Evolutionary conservation across 2,329 filamentous ascomycete genomes (phyloP).

Genomic region (Scleromitrula shiraiana): DNA sequence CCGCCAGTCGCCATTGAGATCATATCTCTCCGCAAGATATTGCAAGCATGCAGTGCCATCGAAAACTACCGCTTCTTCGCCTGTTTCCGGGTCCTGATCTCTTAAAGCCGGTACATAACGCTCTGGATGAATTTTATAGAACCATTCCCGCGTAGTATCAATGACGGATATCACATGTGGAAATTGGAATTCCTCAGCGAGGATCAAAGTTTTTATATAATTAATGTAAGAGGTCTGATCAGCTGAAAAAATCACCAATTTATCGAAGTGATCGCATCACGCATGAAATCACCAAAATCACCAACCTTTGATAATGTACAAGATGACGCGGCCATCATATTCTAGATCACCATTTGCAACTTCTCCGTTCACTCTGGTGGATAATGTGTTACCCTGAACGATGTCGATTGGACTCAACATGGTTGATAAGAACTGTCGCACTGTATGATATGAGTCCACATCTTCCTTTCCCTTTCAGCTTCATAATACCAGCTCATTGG

Average conservation of each 20-base stretch:
- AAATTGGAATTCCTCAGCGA: slow-evolving; percentile 30
- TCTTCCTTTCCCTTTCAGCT: too few species aligned
- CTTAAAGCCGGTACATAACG: slow-evolving; percentile 31
- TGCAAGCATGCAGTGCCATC: slow-evolving; percentile 33
- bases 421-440: neutral
- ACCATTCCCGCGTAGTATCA: slow-evolving; percentile 31
- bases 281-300: neutral
- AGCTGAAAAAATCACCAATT: slow-evolving; percentile 18
- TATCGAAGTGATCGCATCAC: neutral
- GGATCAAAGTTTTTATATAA: slow-evolving; percentile 34
- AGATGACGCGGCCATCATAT: slow-evolving; percentile 6
- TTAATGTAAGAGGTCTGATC: slow-evolving; percentile 33
- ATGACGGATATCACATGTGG: slow-evolving; percentile 30
- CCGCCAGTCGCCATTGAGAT: slow-evolving; percentile 31
- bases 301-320: slow-evolving; percentile 11
- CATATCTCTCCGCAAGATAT: slow-evolving; percentile 31
- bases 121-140: slow-evolving; percentile 31
- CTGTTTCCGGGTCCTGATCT: slow-evolving; percentile 27
- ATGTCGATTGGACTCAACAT: neutral
- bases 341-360: neutral
- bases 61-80: slow-evolving; percentile 29
- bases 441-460: too few species aligned
- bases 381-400: neutral
- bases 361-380: neutral
- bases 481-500: too few species aligned